A percentile compares a stretch with the other conserved stretches of the same genome.
Evolutionary conservation across 805 yeast species (phyloP).

Genomic region (Lipomyces mesembrius): DNA sequence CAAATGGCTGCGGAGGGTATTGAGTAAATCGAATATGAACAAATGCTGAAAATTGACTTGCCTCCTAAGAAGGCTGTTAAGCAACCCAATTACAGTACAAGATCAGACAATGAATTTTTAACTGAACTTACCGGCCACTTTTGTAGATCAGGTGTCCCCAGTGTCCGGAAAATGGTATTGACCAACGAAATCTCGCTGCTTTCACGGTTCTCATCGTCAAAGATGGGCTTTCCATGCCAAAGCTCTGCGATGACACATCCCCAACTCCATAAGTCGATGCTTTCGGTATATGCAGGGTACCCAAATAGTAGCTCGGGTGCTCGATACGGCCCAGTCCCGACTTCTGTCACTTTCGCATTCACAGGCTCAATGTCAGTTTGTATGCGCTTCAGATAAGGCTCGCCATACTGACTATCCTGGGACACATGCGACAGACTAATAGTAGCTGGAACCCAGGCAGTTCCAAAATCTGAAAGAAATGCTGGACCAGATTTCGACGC

Average conservation of each 20-base stretch:
- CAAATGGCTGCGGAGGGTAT: conserved; percentile 19
- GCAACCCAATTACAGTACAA: background rate
- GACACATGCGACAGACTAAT: conserved; percentile 49
- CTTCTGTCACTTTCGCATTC: conserved; percentile 51
- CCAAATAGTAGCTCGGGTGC: conserved; percentile 78
- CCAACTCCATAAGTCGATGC: conserved; percentile 73
- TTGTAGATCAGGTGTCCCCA: conserved; percentile 66
- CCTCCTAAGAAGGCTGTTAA: conserved; percentile 14
- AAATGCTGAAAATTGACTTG: conserved; percentile 21
- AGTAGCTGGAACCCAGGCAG: conserved; percentile 39
- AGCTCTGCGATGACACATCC: conserved; percentile 67
- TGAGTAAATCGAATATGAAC: conserved; percentile 10
- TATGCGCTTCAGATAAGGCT: conserved; percentile 37
- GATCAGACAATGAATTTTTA: background rate
- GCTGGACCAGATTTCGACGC: conserved; percentile 39
- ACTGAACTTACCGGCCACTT: conserved; percentile 49
- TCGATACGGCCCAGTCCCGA: conserved; percentile 68
- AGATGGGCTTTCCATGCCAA: conserved; percentile 51
- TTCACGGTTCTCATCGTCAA: conserved; percentile 47
- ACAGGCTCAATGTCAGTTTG: conserved; percentile 42
- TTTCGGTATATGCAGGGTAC: conserved; percentile 55
- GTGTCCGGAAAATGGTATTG: conserved; percentile 56
- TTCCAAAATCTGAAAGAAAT: conserved; percentile 36
- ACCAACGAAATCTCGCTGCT: conserved; percentile 63
- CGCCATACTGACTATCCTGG: conserved; percentile 50